Conservation (phyloP, 192 early-diverging fungal species). For the Oehlia diaphana region DNA sequence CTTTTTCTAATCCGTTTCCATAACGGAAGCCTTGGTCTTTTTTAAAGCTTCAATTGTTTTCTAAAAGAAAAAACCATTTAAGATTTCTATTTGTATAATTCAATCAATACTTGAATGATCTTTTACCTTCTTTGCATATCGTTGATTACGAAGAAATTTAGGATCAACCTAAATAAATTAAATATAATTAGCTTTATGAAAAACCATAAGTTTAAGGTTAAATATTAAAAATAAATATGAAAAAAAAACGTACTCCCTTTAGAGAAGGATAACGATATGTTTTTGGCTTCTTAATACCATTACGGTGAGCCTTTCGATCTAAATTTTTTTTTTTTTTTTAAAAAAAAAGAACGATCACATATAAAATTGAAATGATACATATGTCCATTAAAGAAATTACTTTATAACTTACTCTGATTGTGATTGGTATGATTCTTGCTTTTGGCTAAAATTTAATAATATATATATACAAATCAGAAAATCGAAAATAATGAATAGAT, state of each 20-base stretch:
- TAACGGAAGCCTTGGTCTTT: not conserved
- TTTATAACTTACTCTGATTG: slow-evolving; percentile 87
- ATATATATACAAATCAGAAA: not conserved
- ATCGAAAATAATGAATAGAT: not conserved
- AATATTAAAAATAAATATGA: not conserved
- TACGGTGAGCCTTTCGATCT: slow-evolving; percentile 98
- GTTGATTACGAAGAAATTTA: slow-evolving; percentile 97
- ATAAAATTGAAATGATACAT: slow-evolving; percentile 10
- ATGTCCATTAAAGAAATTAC: not conserved
- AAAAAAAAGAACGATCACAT: slow-evolving; percentile 1
- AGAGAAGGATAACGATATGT: slow-evolving; percentile 84
- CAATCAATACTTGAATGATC: not conserved
- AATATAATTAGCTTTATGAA: not conserved
- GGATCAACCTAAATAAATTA: slow-evolving; percentile 39
- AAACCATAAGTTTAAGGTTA: not conserved
- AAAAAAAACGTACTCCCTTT: slow-evolving; percentile 87
- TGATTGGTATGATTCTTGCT: slow-evolving; percentile 99
- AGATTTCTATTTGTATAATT: not conserved
- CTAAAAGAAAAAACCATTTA: not conserved
- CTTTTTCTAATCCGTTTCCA: not conserved
- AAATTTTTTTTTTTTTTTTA: slow-evolving; percentile 10
- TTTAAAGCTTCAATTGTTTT: not conserved
- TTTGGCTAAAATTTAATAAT: slow-evolving; percentile 63
- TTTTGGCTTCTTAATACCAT: slow-evolving; percentile 99
- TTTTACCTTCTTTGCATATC: slow-evolving; percentile 77